Evolutionary conservation across 192 early-diverging fungal genomes (phyloP), one percentile per base, ranked within the genome.

Genomic region (Pilobolus umbonatus): DNA sequence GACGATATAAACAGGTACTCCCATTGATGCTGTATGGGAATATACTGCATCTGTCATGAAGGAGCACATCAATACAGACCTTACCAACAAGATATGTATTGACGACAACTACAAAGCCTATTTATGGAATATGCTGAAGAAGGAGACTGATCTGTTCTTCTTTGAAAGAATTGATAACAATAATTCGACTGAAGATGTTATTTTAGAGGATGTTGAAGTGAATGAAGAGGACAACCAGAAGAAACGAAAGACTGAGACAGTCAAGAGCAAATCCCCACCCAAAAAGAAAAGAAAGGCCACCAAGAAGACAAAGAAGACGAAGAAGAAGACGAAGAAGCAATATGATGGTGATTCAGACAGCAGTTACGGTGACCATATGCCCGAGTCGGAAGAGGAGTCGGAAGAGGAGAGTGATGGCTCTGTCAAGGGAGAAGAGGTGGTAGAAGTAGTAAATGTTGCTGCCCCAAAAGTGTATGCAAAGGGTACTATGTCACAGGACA

Each of bases 81-180:
- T 17, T 10, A 29, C 30, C 1, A 38, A 26, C 12, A n/a, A 12
- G 22, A 34, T 47, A 24, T 31, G 14, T 12, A 40, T 61, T 4
- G 60, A 61, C 30, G 35, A 48, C n/a, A 46, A 31, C 2, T 61
- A 61, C 48, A 61, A 61, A 42, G 10, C 35, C 19, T 61, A 38
- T 61, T 15, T 61, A n/a, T 61, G 60, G 60, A 9, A 36, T 12
- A 39, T 38, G 25, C 30, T 61, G 21, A 50, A 22, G 34, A 24
- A 1, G 0, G 5, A 48, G 3, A 26, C 38, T 29, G 49, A 40
- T 0, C 9, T 61, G 7, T 11, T 10, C 2, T 61, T 52, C 24
- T 50, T 29, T 44, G 54, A 56, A 42, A 44, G 43, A 10, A 36
- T 39, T 3, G 53, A 19, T 51, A 17, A 10, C 11, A 30, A 30